Conservation (phyloP, 371 early-diverging fungal genomes). For the Rhizomucor miehei region DNA sequence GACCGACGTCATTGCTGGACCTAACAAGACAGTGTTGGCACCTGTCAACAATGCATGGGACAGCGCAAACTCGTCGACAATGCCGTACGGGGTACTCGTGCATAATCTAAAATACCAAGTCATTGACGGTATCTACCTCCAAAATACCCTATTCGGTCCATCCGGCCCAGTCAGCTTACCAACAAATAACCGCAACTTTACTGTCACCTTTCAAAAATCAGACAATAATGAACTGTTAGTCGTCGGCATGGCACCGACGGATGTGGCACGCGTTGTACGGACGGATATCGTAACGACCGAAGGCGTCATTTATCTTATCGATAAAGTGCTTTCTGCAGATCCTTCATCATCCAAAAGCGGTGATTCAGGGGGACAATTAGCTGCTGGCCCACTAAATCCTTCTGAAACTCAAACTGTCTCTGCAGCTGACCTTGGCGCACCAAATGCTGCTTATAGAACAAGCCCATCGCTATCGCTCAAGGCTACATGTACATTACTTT, state of each 20-base stretch:
- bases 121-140: conserved; percentile 17
- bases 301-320: conserved; percentile 27
- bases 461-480: too few relatives aligned
- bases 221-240: conserved; percentile 8
- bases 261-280: conserved; percentile 15
- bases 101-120: conserved; percentile 30
- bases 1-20: conserved; percentile 16
- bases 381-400: neutral
- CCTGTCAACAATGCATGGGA: conserved; percentile 24
- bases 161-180: conserved; percentile 1
- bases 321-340: conserved; percentile 22
- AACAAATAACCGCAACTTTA: conserved; percentile 5
- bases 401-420: neutral
- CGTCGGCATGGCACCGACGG: conserved; percentile 6
- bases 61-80: conserved; percentile 15
- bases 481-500: too few relatives aligned
- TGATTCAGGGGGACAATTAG: conserved; percentile 4
- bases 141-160: conserved; percentile 6
- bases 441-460: too few relatives aligned
- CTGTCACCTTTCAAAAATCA: conserved; percentile 8
- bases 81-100: conserved; percentile 27
- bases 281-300: conserved; percentile 20
- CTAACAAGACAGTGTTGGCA: conserved; percentile 29
- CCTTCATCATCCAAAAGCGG: neutral
- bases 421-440: too few relatives aligned